Base-by-base conservation (phyloP, 179 eudicot species). In the Dionaea muscipula region DNA sequence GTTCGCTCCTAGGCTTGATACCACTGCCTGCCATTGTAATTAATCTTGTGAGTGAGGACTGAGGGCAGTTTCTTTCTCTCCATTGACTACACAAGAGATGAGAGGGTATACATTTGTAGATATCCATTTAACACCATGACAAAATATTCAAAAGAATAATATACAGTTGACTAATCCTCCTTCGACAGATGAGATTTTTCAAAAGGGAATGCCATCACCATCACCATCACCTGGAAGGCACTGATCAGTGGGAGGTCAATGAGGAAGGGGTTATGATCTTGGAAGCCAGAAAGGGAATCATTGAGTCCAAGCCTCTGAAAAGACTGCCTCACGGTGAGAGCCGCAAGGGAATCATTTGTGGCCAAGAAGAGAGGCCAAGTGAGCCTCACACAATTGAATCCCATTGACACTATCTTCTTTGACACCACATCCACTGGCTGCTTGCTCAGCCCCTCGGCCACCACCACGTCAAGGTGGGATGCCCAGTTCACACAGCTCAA, bases 381-480 rank as follows among this genome's bases (percentile, higher is more conserved):
- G 5, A 90, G 67, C 62, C 97, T 74, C 28, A 83, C 95, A 55
- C 97, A 90, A 51, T 90, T 90, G 65, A 90, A 90, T 18, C 97
- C 95, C 85, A 72, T 61, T 4, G 68, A 39, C 3, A 26, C 22
- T n/a, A 90, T 86, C 46, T 45, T 60, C 53, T 61, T 61, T 1
- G 94, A 65, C 13, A 86, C 76, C 23, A 1, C 52, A 43, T 78
- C 84, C 2, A 75, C 63, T 7, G 96, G 86, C 51, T 71, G 82
- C 41, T 81, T 73, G 64, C 79, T 80, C 21, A 90, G 80, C 31
- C 97, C 97, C 55, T 90, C 97, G 0, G 95, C 81, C 52, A 90
- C 81, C 56, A 74, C 70, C 9, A 67, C 60, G 3, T 86, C 85
- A 0, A 90, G 75, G 52, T 90, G 97, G 0, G 95, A 64, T 23